Base-by-base conservation (phyloP, 2,329 filamentous ascomycete genomes). In the Sarocladiaceae sp. region DNA sequence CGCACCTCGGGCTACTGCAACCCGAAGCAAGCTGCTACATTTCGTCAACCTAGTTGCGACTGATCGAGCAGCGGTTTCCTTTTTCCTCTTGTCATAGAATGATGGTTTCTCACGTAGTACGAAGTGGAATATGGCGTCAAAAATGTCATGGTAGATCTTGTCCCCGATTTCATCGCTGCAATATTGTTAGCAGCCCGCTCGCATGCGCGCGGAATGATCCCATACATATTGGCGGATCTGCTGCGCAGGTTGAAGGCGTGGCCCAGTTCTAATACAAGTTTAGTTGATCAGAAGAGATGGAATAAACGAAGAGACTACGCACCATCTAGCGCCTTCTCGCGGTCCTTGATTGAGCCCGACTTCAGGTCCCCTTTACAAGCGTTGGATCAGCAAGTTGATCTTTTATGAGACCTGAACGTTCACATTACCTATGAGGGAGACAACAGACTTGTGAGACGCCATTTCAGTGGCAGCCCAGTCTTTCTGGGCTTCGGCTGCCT, bases 61-160 rank as follows among this genome's bases (percentile, higher is more conserved):
- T 43, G 66, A 65, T 45, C 67, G 73, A 48, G 69, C 73, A 20
- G 72, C 66, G 1, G 52, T 32, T 34, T 62, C 58, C 11, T 65
- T 71, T 44, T 72, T 74, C 50, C 70, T 74, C 11, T 72, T 71
- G 45, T 74, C 75, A 45, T 77, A 73, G 51, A 78, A 85, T 15
- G 64, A 59, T 9, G 80, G 70, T 58, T 87, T 88, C 53, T 95
- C 89, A 12, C 73, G 63, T 15, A 82, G 61, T 1, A 76, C 76
- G 57, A 74, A 83, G 44, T 76, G 74, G 57, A 96, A 95, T 3
- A 97, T 68, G 1, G 79, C 76, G 56, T 96, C 88, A 54, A 88
- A 87, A 33, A 96, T 80, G 47, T 78, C 76, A 57, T 93, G 84
- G 53, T 86, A 95, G n/a, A 77, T 76, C 58, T 85, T 86, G 58